These are phyloP conservation scores for Magnusiomyces magnusii DNA, from an alignment of 1,139 yeast genomes.

Conservation along the genomic window DNA sequence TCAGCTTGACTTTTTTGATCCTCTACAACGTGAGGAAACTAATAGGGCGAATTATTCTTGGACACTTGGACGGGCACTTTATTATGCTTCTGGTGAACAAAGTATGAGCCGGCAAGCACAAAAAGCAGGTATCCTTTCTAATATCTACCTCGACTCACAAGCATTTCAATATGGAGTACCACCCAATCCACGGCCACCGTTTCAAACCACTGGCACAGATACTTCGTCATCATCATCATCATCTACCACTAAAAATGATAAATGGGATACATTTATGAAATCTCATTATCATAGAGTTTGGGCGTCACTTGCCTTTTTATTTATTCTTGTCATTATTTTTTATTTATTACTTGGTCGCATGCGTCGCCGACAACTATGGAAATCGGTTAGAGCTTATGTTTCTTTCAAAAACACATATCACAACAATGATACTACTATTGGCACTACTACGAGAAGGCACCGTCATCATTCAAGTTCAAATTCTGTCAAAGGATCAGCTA, in stretches of 20 bases:
- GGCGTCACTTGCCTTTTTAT: conserved; percentile 46
- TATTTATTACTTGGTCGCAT: conserved; percentile 45
- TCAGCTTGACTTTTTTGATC: conserved; percentile 33
- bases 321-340: conserved; percentile 38
- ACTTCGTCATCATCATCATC: no score
- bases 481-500: background rate
- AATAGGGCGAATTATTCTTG: conserved; percentile 67
- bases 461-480: background rate
- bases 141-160: background rate
- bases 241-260: background rate
- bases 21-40: conserved; percentile 52
- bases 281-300: conserved; percentile 45
- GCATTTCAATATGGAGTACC: background rate
- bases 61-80: conserved; percentile 75
- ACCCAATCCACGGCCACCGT: background rate
- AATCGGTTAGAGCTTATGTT: conserved; percentile 22
- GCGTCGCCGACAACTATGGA: conserved; percentile 30
- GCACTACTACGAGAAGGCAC: background rate
- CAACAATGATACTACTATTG: background rate
- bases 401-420: background rate
- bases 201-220: no score
- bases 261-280: conserved; percentile 33
- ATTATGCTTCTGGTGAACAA: conserved; percentile 48
- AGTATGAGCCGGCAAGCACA: background rate
- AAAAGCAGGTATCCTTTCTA: background rate